Conservation (phyloP, 306 rosid species). For the Boehmeria nivea region DNA sequence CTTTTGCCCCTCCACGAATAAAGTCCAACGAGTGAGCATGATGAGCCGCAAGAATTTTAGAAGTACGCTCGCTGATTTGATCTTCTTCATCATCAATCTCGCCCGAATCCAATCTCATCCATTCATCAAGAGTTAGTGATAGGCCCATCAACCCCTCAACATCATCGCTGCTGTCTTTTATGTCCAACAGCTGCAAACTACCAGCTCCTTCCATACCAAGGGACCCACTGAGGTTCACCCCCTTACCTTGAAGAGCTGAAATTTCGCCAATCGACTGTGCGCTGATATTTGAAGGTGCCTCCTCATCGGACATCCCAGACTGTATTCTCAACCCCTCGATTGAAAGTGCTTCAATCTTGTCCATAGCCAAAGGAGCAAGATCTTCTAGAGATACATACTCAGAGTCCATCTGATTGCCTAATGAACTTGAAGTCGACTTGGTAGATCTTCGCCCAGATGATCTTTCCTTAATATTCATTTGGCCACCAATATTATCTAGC, state of each 20-base stretch:
- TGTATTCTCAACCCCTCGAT: constrained; percentile 91
- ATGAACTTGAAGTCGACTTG: constrained; percentile 30
- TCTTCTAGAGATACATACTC: constrained; percentile 78
- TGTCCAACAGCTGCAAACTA: constrained; percentile 66
- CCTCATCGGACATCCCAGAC: constrained; percentile 71
- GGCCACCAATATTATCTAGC: constrained; percentile 30
- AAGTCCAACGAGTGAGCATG: constrained; percentile 71
- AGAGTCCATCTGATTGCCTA: constrained; percentile 33
- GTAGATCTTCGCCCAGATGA: constrained; percentile 32
- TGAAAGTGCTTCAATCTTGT: constrained; percentile 85
- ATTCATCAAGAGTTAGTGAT: constrained; percentile 82
- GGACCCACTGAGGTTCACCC: constrained; percentile 40
- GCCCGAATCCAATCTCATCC: constrained; percentile 90
- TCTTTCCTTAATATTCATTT: constrained; percentile 27
- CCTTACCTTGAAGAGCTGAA: constrained; percentile 61
- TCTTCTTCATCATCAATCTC: constrained; percentile 78
- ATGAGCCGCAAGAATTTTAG: constrained; percentile 81
- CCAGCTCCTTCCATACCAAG: constrained; percentile 76
- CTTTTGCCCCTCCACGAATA: constrained; percentile 44
- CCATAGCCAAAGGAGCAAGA: constrained; percentile 89
- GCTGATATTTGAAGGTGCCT: constrained; percentile 72
- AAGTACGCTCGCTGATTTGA: constrained; percentile 69
- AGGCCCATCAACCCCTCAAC: constrained; percentile 78
- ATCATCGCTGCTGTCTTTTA: constrained; percentile 37
- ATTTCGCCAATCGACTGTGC: constrained; percentile 46